Conservation (phyloP, 2,329 filamentous ascomycete genomes). For the Fusarium virguliforme region DNA sequence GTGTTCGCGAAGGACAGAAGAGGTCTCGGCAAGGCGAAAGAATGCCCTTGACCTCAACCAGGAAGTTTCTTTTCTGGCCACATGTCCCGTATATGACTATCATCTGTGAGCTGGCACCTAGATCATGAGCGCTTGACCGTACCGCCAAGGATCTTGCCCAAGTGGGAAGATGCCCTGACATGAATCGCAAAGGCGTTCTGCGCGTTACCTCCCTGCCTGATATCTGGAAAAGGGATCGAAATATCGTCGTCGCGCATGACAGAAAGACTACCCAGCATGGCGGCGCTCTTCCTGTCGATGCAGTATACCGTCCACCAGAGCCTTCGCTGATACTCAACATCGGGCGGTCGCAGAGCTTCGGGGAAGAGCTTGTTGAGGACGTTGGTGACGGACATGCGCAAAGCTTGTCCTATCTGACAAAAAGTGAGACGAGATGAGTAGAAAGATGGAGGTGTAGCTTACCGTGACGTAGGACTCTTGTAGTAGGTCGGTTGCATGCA, state of each 20-base stretch:
- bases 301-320: constrained; percentile 47
- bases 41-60: constrained; percentile 39
- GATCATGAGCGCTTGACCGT: not conserved
- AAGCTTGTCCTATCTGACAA: constrained; percentile 36
- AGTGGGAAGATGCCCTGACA: constrained; percentile 37
- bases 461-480: constrained; percentile 44
- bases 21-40: constrained; percentile 41
- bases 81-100: constrained; percentile 39
- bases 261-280: constrained; percentile 39
- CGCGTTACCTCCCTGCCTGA: constrained; percentile 23
- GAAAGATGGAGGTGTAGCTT: not conserved
- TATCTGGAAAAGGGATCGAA: constrained; percentile 38
- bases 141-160: constrained; percentile 46
- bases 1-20: constrained; percentile 30
- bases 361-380: constrained; percentile 39
- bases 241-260: constrained; percentile 41
- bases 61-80: constrained; percentile 32
- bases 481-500: constrained; percentile 42
- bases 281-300: constrained; percentile 43
- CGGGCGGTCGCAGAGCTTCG: constrained; percentile 32
- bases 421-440: not conserved
- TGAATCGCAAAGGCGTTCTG: constrained; percentile 42
- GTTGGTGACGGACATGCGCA: constrained; percentile 40
- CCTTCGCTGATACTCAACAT: constrained; percentile 37
- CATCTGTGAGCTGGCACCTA: not conserved